These are phyloP conservation scores for Colletotrichum abscissum DNA, from an alignment of 2,329 filamentous ascomycete genomes.

Conservation along the genomic window DNA sequence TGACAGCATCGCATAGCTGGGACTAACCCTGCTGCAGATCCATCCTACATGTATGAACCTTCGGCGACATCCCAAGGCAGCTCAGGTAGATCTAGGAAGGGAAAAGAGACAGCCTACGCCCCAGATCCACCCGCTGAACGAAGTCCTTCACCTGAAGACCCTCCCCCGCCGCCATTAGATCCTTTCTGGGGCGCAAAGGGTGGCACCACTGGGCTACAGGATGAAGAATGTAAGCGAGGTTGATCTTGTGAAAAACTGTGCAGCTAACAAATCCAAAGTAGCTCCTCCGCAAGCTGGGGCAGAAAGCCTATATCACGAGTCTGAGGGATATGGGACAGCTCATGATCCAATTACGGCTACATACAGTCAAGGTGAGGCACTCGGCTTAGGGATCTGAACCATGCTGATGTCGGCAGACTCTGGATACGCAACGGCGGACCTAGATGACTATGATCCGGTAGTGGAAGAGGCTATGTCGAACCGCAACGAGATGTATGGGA, in stretches of 20 bases:
- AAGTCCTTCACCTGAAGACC: background rate
- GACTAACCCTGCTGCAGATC: conserved; percentile 5
- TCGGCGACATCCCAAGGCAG: conserved; percentile 7
- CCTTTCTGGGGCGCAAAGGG: conserved; percentile 24
- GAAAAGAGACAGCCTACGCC: conserved; percentile 12
- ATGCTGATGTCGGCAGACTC: conserved; percentile 9
- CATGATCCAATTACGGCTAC: background rate
- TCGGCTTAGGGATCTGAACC: background rate
- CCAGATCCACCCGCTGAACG: conserved; percentile 11
- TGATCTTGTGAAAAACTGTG: background rate
- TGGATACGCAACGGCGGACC: background rate
- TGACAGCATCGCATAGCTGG: background rate
- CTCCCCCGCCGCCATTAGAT: conserved; percentile 1
- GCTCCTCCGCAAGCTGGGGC: background rate
- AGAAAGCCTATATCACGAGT: conserved; percentile 5
- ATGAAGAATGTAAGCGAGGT: background rate
- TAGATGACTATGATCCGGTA: background rate
- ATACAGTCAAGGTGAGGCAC: conserved; percentile 1
- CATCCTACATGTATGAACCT: background rate
- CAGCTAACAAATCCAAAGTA: background rate
- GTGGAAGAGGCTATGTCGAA: background rate
- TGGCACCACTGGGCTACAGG: background rate
- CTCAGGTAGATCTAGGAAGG: conserved; percentile 18
- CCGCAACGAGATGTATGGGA: conserved; percentile 1
- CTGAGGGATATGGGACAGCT: background rate